These are phyloP conservation scores for Sugiyamaella qingdaonensis DNA, from an alignment of 805 yeast species.

Conservation along the genomic window DNA sequence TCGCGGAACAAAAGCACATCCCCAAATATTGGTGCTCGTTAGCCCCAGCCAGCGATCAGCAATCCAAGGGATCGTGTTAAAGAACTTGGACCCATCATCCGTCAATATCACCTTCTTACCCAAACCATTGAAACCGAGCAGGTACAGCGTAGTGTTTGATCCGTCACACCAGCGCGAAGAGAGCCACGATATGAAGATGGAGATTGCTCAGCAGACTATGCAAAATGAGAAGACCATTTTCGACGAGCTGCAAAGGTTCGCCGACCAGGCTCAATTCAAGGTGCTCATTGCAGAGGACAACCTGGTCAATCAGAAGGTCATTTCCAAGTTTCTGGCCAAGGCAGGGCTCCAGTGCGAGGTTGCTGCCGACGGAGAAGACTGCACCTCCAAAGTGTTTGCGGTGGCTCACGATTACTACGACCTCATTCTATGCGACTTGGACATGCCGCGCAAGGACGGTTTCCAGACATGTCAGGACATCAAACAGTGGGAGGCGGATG, in stretches of 20 bases:
- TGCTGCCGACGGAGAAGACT: conserved; percentile 32
- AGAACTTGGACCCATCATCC: background rate
- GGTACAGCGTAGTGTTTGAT: conserved; percentile 26
- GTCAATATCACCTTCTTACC: conserved; percentile 18
- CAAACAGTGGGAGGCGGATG: conserved; percentile 29
- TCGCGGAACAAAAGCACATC: background rate
- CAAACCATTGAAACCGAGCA: conserved; percentile 25
- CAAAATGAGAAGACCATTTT: conserved; percentile 22
- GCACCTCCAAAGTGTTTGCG: conserved; percentile 24
- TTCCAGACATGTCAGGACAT: conserved; percentile 32
- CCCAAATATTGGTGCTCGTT: conserved; percentile 15
- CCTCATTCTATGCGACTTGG: conserved; percentile 31
- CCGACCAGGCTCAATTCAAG: conserved; percentile 16
- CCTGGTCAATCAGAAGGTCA: conserved; percentile 84
- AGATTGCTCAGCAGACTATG: conserved; percentile 20
- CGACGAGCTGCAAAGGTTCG: conserved; percentile 20
- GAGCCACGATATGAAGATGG: conserved; percentile 24
- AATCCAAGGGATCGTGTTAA: conserved; percentile 12
- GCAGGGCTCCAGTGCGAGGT: conserved; percentile 30
- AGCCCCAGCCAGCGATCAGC: conserved; percentile 23
- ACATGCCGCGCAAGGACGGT: conserved; percentile 36
- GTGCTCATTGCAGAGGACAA: conserved; percentile 90
- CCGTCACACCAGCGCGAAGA: conserved; percentile 20
- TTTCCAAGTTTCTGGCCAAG: conserved; percentile 38
- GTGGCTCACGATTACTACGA: conserved; percentile 23